A percentile compares a stretch with the other conserved stretches of the same genome.
These are phyloP conservation scores for Agaricus bisporus DNA, from an alignment of 768 basidiomycete genomes.

Conservation along the genomic window DNA sequence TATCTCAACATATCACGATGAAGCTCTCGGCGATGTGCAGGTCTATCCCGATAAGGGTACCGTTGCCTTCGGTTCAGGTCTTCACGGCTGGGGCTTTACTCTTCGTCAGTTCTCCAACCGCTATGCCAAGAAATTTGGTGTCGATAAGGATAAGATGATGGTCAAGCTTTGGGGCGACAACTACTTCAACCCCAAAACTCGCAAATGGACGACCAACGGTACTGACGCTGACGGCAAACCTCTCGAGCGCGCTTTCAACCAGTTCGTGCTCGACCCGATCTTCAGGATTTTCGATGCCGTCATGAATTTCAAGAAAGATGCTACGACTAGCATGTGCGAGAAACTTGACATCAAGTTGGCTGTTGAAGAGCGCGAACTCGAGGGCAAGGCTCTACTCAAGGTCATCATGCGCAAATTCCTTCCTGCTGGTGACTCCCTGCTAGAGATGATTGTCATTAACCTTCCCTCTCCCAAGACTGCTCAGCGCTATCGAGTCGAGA, in stretches of 20 bases:
- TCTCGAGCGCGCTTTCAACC: constrained; percentile 98
- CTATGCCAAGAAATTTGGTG: constrained; percentile 98
- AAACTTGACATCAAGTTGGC: constrained; percentile 94
- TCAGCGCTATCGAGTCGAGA: constrained; percentile 98
- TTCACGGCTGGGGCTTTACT: constrained; percentile 99
- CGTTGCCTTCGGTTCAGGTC: constrained; percentile 97
- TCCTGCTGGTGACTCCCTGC: constrained; percentile 94
- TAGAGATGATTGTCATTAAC: constrained; percentile 99
- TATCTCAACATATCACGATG: constrained; percentile 95
- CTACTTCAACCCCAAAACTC: constrained; percentile 95
- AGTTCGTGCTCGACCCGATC: constrained; percentile 98
- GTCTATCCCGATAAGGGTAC: constrained; percentile 98
- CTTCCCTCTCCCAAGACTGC: constrained; percentile 96
- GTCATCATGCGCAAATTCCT: constrained; percentile 99
- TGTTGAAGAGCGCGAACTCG: constrained; percentile 85
- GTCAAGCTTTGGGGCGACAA: constrained; percentile 98
- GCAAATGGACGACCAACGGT: constrained; percentile 88
- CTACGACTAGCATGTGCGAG: constrained; percentile 76
- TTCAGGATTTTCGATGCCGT: constrained; percentile 97
- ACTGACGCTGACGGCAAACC: constrained; percentile 75
- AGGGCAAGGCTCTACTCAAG: constrained; percentile 95
- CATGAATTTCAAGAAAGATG: constrained; percentile 99
- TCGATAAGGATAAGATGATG: constrained; percentile 99
- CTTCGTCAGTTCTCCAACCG: constrained; percentile 94
- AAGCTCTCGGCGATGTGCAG: constrained; percentile 93